phyloP scores from a whole-genome alignment of 257 asterid genomes.

The Craterostigma plantagineum region DNA sequence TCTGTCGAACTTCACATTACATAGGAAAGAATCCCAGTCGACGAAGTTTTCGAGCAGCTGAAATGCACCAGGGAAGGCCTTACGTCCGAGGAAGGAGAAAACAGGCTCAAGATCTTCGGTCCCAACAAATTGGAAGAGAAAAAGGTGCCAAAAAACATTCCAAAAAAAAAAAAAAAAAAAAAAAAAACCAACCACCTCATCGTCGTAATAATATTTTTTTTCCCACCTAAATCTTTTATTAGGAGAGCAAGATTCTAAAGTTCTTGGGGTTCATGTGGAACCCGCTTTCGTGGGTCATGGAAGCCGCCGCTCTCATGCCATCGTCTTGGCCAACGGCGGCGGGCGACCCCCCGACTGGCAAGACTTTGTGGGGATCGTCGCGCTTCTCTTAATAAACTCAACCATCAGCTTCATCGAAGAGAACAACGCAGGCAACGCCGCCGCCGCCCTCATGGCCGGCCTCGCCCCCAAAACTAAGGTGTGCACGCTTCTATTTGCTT shows the following conservation, averaged over 20 bases:
- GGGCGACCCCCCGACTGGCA: conserved; percentile 1
- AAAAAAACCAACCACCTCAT: too few species aligned
- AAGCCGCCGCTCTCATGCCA: conserved; percentile 76
- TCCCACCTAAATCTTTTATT: too few species aligned
- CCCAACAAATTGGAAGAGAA: conserved; percentile 82
- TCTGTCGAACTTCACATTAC: not conserved
- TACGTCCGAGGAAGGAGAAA: conserved; percentile 36
- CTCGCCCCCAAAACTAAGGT: conserved; percentile 89
- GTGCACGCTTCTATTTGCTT: too few species aligned
- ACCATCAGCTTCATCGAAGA: conserved; percentile 6
- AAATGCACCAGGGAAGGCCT: conserved; percentile 52
- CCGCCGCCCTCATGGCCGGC: conserved; percentile 87
- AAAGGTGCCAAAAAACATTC: conserved; percentile 8
- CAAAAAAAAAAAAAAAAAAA: too few species aligned
- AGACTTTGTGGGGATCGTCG: conserved; percentile 4
- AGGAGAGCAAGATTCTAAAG: conserved; percentile 44
- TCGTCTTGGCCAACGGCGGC: conserved; percentile 55
- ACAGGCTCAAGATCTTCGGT: conserved; percentile 53
- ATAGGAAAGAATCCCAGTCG: conserved; percentile 55
- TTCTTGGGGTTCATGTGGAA: conserved; percentile 97
- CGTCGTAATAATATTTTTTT: too few species aligned
- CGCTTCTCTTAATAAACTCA: conserved; percentile 2
- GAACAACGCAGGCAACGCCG: conserved; percentile 26
- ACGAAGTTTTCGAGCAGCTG: conserved; percentile 49
- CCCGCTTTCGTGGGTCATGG: conserved; percentile 99